phyloP scores from a whole-genome alignment of 768 basidiomycete species.

The Suillus fuscotomentosus region DNA sequence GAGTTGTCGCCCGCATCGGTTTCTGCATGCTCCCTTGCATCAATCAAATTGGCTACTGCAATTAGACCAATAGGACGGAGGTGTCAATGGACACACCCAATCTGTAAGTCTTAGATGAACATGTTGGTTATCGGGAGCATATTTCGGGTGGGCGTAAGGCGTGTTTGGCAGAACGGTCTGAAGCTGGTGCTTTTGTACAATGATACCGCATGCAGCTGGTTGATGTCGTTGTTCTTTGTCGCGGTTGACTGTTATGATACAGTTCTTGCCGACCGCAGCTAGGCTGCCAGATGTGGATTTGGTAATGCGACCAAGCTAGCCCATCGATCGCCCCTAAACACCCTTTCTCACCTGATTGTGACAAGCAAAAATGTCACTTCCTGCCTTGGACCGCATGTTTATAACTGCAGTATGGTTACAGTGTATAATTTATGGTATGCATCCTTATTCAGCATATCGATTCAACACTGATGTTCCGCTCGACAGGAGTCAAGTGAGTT shows the following conservation, averaged over 20 bases:
- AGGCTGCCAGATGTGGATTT: not conserved
- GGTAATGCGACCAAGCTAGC: not conserved
- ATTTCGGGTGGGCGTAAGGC: not conserved
- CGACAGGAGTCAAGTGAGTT: conserved; percentile 8
- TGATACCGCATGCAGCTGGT: not conserved
- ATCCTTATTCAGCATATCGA: not conserved
- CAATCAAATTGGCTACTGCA: not conserved
- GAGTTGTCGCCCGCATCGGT: not conserved
- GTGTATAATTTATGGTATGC: conserved; percentile 7
- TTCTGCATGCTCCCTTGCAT: not conserved
- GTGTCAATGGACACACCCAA: not conserved
- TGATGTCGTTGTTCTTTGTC: not conserved
- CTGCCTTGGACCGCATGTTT: conserved; percentile 4
- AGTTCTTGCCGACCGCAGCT: not conserved
- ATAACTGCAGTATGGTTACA: conserved; percentile 4
- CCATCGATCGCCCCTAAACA: not conserved
- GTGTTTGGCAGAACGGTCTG: not conserved
- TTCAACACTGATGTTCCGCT: not conserved
- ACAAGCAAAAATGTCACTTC: not conserved
- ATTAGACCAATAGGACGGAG: not conserved
- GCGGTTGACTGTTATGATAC: not conserved
- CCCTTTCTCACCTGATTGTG: not conserved
- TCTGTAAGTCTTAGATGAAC: not conserved
- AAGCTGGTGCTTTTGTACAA: not conserved
- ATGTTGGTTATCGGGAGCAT: not conserved